Evolutionary conservation across 2,329 filamentous ascomycete species (phyloP).

Genomic region (Cadophora gregata): DNA sequence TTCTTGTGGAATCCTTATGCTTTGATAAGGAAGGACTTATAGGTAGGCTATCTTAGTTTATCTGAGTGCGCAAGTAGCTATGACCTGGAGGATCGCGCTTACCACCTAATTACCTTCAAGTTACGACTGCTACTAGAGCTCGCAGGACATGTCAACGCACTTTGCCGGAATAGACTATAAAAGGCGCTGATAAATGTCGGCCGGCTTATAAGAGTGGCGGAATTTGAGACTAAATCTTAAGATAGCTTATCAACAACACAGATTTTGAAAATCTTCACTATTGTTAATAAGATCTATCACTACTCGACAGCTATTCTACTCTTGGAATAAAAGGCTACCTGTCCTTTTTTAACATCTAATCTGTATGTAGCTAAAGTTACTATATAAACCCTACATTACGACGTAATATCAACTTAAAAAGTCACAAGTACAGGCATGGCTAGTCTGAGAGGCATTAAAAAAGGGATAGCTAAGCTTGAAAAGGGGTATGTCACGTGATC

Average conservation of each 20-base stretch:
- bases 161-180: not conserved
- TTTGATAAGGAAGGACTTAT: not conserved
- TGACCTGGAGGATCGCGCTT: slow-evolving; percentile 7
- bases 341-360: not conserved
- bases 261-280: not conserved
- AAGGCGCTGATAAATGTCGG: not conserved
- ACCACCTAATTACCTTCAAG: not conserved
- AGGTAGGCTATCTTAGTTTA: not conserved
- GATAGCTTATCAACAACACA: not conserved
- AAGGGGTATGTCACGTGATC: not conserved
- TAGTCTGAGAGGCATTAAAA: slow-evolving; percentile 4
- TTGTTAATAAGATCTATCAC: not conserved
- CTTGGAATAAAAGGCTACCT: not conserved
- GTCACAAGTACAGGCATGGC: not conserved
- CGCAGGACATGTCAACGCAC: slow-evolving; percentile 7
- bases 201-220: not conserved
- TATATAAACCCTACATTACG: not conserved
- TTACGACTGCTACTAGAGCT: not conserved
- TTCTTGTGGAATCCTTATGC: not conserved
- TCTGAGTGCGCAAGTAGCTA: not conserved
- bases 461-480: not conserved
- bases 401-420: slow-evolving; percentile 5
- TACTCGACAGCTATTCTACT: not conserved
- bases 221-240: slow-evolving; percentile 1
- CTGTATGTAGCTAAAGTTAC: not conserved